phyloP scores from a whole-genome alignment of 805 yeast genomes.

The Hanseniaspora mollemarum region DNA sequence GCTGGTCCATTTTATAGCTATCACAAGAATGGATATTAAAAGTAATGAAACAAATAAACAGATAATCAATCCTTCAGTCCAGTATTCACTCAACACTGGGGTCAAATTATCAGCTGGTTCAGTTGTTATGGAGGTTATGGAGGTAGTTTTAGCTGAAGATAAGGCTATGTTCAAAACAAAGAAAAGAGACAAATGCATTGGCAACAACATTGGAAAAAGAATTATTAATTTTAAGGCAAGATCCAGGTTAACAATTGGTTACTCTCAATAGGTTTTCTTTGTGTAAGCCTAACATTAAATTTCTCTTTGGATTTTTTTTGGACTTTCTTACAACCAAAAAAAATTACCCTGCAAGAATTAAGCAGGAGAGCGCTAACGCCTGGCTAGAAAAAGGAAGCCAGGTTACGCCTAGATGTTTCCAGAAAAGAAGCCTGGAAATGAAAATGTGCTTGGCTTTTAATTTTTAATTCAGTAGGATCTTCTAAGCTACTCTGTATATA shows the following conservation, averaged over 20 bases:
- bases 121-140: background rate
- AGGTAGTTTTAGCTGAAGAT: background rate
- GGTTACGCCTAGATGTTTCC: too few relatives aligned
- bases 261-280: background rate
- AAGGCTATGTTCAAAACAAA: background rate
- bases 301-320: too few relatives aligned
- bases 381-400: too few relatives aligned
- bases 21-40: constrained; percentile 43
- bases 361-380: too few relatives aligned
- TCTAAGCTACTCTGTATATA: too few relatives aligned
- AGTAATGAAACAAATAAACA: constrained; percentile 54
- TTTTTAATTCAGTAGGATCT: too few relatives aligned
- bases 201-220: background rate
- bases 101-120: background rate
- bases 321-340: too few relatives aligned
- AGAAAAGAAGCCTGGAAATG: too few relatives aligned
- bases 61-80: constrained; percentile 60
- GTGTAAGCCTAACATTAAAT: too few relatives aligned
- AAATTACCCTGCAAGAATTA: too few relatives aligned
- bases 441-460: too few relatives aligned
- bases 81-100: constrained; percentile 23
- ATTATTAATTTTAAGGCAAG: too few relatives aligned
- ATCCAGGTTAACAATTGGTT: background rate
- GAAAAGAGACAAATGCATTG: background rate
- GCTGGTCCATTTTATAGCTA: constrained; percentile 62